Evolutionary conservation across 208 protist genomes (phyloP).

Genomic region (Balamuthia mandrillaris): DNA sequence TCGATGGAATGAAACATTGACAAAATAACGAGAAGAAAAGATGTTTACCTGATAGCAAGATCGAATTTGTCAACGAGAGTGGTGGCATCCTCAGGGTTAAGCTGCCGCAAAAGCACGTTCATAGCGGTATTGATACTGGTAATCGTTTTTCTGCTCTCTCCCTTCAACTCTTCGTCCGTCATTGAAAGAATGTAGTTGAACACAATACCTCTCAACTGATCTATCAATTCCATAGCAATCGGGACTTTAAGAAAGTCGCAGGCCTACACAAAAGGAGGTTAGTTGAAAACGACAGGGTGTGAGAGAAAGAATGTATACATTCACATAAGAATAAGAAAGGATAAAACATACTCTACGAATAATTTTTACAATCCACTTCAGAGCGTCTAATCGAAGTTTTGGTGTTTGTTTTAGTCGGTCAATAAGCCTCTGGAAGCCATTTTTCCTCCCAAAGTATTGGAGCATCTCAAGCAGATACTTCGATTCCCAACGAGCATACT

Average conservation of each 20-base stretch:
- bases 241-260: background rate
- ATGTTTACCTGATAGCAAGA: background rate
- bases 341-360: background rate
- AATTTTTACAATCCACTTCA: constrained; percentile 2
- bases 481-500: background rate
- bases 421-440: background rate
- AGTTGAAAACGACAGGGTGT: background rate
- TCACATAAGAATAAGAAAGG: background rate
- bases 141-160: constrained; percentile 47
- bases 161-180: constrained; percentile 52
- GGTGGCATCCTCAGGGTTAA: background rate
- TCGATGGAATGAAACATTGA: background rate
- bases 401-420: background rate
- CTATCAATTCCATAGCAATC: background rate
- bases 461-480: background rate
- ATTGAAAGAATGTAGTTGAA: background rate
- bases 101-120: constrained; percentile 27
- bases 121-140: constrained; percentile 43
- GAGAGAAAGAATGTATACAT: background rate
- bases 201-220: background rate
- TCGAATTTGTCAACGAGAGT: background rate
- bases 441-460: constrained; percentile 6
- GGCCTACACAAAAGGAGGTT: background rate
- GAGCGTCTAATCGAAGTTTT: background rate
- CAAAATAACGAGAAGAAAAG: background rate